Evolutionary conservation across 2,329 filamentous ascomycete genomes (phyloP).

Genomic region (Biscogniauxia marginata): DNA sequence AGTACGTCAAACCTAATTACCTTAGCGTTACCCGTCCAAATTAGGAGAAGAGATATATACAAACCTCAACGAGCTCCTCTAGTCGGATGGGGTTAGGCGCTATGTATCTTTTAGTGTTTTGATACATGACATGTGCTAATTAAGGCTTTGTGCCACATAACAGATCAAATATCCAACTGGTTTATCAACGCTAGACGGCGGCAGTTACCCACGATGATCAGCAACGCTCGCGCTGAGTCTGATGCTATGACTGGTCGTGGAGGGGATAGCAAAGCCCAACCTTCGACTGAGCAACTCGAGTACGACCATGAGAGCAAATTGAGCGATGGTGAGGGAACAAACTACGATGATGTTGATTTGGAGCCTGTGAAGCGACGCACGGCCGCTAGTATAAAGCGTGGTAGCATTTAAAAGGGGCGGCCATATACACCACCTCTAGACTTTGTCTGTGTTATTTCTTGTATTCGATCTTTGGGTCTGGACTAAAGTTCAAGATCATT

Average conservation of each 20-base stretch:
- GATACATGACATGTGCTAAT: not conserved
- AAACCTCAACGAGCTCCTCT: not conserved
- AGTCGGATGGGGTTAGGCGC: not conserved
- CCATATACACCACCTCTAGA: not conserved
- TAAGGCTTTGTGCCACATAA: conserved; percentile 1
- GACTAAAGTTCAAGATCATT: not conserved
- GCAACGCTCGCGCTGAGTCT: conserved; percentile 52
- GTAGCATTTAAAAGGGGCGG: conserved; percentile 40
- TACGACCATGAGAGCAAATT: conserved; percentile 39
- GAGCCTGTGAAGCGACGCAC: conserved; percentile 35
- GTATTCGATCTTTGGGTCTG: not conserved
- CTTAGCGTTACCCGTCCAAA: not conserved
- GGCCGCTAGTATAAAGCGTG: conserved; percentile 41
- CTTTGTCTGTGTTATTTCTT: not conserved
- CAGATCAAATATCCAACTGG: conserved; percentile 75
- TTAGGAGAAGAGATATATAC: not conserved
- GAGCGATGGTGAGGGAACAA: conserved; percentile 48
- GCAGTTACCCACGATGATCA: conserved; percentile 60
- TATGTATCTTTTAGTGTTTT: not conserved
- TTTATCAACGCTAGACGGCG: conserved; percentile 75
- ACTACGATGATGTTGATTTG: conserved; percentile 44
- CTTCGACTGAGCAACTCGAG: conserved; percentile 38
- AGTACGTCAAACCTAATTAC: conserved; percentile 51
- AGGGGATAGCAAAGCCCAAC: conserved; percentile 37
- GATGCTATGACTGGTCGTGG: conserved; percentile 43